Evolutionary conservation across 2,329 filamentous ascomycete species (phyloP).

Genomic region (Sclerotinia glacialis): DNA sequence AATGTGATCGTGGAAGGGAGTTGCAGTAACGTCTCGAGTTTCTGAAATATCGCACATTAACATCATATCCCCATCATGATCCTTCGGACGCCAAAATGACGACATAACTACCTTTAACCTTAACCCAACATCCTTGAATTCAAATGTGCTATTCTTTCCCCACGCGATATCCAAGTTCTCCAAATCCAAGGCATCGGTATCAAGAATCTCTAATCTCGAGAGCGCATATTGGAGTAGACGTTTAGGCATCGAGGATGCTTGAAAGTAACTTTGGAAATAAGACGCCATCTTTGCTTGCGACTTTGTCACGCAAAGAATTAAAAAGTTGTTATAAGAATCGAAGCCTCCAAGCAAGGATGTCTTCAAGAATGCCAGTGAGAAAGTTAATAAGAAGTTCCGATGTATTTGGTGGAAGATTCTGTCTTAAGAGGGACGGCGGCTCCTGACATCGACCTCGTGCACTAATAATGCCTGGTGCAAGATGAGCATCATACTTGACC

Average conservation of each 20-base stretch:
- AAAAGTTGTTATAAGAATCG: constrained; percentile 1
- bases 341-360: constrained; percentile 16
- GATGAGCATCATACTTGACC: constrained; percentile 20
- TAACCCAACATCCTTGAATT: constrained; percentile 82
- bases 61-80: constrained; percentile 17
- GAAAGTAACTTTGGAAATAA: constrained; percentile 38
- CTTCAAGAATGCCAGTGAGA: background rate
- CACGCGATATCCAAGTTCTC: constrained; percentile 81
- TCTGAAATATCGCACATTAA: constrained; percentile 52
- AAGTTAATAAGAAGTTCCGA: constrained; percentile 11
- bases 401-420: constrained; percentile 21
- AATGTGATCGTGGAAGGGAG: constrained; percentile 72
- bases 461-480: constrained; percentile 22
- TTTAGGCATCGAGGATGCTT: constrained; percentile 72
- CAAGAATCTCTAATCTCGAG: constrained; percentile 78
- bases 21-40: constrained; percentile 71
- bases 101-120: constrained; percentile 63
- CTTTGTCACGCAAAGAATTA: constrained; percentile 1
- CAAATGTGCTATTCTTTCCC: constrained; percentile 78
- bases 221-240: constrained; percentile 83
- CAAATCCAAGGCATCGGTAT: constrained; percentile 80
- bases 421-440: constrained; percentile 28
- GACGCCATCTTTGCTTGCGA: constrained; percentile 37
- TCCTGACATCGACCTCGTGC: constrained; percentile 34
- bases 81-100: background rate